Base-by-base conservation (phyloP, 192 early-diverging fungal genomes). In the Backusella circina region DNA sequence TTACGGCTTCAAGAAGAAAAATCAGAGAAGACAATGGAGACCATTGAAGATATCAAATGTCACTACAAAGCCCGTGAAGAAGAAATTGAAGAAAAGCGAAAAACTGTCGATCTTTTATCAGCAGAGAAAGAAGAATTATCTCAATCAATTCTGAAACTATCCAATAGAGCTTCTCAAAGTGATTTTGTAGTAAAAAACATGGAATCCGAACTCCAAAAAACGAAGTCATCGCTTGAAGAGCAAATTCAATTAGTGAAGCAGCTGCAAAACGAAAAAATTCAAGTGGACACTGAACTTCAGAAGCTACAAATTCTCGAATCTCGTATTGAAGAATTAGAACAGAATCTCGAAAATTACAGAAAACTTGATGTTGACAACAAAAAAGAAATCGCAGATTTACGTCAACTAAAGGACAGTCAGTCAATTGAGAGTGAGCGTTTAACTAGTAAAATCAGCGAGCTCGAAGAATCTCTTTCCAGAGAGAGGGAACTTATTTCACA, bases 11-110 rank as follows among this genome's bases (percentile, higher is more conserved):
- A 82, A 30, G 80, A 82, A 26, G 73, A 50, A 32, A 75, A 75
- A 15, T 70, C 77, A 5, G 72, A 78, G 23, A 71, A 67, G 21
- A 68, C 70, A 8, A 50, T 72, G 2, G 65, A 75, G n/a, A 44
- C 73, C 8, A 21, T 82, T 13, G 74, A 72, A 57, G 80, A 82
- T 69, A 50, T 82, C 7, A 72, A 76, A 50, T 70, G 57, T 26
- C 67, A 75, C 23, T 76, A 76, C 36, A 69, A 68, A 23, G 65
- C 75, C 3, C 73, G 77, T 26, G 80, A 77, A 31, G 77, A 75
- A 26, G 80, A 78, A 16, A 64, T 78, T 31, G 80, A 82, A 70
- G 74, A 41, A 13, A 75, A 76, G 37, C 68, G 72, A 23, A 37
- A 64, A 13, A 76, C 75, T 18, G 54, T 76, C 0, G 64, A 44